A percentile compares a stretch with the other conserved stretches of the same genome.
Conservation (phyloP, 2,329 filamentous ascomycete genomes). For the Podosphaera aphanis region DNA sequence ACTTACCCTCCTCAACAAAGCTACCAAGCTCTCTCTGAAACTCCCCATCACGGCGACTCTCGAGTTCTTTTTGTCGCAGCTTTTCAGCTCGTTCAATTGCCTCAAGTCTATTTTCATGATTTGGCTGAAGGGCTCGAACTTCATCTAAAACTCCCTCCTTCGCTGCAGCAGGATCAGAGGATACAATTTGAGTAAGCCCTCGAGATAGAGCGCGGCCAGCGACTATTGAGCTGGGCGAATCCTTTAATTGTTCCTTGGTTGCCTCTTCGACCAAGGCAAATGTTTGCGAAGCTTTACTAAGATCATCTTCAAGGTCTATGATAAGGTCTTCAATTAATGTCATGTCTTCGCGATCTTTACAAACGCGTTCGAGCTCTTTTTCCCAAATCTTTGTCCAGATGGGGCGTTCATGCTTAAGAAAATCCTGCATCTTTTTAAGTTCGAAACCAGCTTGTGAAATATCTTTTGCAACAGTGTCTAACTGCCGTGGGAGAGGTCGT, state of each 20-base stretch:
- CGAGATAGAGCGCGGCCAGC: slow-evolving; percentile 31
- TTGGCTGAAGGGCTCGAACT: slow-evolving; percentile 77
- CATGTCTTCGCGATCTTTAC: slow-evolving; percentile 81
- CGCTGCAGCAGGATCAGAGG: slow-evolving; percentile 49
- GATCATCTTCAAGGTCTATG: slow-evolving; percentile 74
- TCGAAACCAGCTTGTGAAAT: slow-evolving; percentile 62
- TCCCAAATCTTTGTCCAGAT: slow-evolving; percentile 99
- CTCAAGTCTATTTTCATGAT: slow-evolving; percentile 79
- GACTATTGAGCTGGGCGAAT: slow-evolving; percentile 27
- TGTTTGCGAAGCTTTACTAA: slow-evolving; percentile 83
- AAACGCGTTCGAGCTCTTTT: slow-evolving; percentile 86
- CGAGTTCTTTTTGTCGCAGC: slow-evolving; percentile 68
- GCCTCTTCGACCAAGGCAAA: slow-evolving; percentile 91
- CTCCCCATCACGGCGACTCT: slow-evolving; percentile 41
- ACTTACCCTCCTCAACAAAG: slow-evolving; percentile 72
- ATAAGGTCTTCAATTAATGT: slow-evolving; percentile 92
- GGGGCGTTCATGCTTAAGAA: slow-evolving; percentile 74
- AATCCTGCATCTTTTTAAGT: slow-evolving; percentile 84
- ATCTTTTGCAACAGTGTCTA: slow-evolving; percentile 75
- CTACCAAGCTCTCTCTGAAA: slow-evolving; percentile 65
- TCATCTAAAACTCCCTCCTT: slow-evolving; percentile 85
- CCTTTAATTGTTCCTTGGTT: slow-evolving; percentile 91
- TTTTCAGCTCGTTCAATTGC: slow-evolving; percentile 96
- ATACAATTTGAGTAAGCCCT: slow-evolving; percentile 27
- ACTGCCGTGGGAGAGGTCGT: slow-evolving; percentile 67